A percentile compares a stretch with the other conserved stretches of the same genome.
phyloP scores from a whole-genome alignment of 23 red algal genomes.

The Gracilariopsis chorda region DNA sequence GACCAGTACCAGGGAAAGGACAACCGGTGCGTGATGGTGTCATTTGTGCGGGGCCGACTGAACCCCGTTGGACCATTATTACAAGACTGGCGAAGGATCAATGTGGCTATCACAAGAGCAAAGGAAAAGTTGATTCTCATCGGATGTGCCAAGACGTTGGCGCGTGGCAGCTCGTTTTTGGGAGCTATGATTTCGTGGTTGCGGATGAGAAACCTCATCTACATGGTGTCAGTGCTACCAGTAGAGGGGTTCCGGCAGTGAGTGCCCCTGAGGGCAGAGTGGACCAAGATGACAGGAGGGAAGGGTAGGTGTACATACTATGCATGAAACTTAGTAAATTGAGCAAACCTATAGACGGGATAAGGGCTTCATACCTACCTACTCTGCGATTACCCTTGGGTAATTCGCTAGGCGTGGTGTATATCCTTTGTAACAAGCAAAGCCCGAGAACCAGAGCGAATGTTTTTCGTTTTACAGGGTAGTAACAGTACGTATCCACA shows the following conservation, averaged over 20 bases:
- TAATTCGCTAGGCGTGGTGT: no score
- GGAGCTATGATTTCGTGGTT: slow-evolving; percentile 13
- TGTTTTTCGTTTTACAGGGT: no score
- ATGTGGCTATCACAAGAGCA: slow-evolving; percentile 88
- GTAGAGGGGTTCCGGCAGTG: not conserved
- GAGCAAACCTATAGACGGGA: no score
- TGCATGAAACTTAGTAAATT: no score
- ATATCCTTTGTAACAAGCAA: no score
- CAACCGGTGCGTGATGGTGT: slow-evolving; percentile 71
- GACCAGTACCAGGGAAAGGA: slow-evolving; percentile 96
- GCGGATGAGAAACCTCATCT: not conserved
- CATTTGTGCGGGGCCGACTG: slow-evolving; percentile 45
- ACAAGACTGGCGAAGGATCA: slow-evolving; percentile 89
- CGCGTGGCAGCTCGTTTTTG: not conserved
- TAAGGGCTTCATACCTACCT: no score
- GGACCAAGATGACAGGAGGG: no score
- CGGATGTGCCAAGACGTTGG: slow-evolving; percentile 67
- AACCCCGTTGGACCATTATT: slow-evolving; percentile 62
- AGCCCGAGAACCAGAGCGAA: no score
- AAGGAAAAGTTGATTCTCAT: slow-evolving; percentile 85
- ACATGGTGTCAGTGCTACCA: not conserved
- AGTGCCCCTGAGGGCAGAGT: no score
- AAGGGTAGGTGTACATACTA: no score
- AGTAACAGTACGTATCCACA: not conserved
- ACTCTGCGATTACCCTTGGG: no score